phyloP scores from a whole-genome alignment of 2,329 filamentous ascomycete genomes.

The Fusarium neocosmosporiellum region DNA sequence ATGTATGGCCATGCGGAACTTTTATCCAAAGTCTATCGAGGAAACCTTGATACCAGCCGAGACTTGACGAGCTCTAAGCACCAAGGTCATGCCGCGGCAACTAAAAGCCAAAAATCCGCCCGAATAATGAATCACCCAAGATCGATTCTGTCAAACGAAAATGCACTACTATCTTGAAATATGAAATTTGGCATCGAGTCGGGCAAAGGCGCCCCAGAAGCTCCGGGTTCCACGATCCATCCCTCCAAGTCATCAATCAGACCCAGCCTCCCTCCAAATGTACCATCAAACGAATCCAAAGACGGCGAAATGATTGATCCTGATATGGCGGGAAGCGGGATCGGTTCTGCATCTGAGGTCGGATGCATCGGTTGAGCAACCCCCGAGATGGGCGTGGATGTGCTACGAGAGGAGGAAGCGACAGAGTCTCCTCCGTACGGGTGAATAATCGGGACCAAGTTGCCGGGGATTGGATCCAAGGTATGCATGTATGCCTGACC shows the following conservation, averaged over 20 bases:
- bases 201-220: not conserved
- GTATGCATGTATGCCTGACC: constrained; percentile 1
- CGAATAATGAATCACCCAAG: not conserved
- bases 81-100: not conserved
- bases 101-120: not conserved
- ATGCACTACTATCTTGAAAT: constrained; percentile 5
- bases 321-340: not conserved
- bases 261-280: not conserved
- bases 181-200: constrained; percentile 9
- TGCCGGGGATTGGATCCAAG: not conserved
- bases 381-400: constrained; percentile 8
- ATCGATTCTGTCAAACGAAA: constrained; percentile 8
- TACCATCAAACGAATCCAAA: not conserved
- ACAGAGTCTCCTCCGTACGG: constrained; percentile 6
- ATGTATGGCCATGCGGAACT: not conserved
- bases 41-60: not conserved
- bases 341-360: not conserved
- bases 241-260: constrained; percentile 8
- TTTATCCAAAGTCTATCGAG: not conserved
- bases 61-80: not conserved
- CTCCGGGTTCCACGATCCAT: constrained; percentile 12
- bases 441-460: not conserved
- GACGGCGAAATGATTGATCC: not conserved
- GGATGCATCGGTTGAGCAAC: not conserved
- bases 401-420: constrained; percentile 11